Evolutionary conservation across 108 stramenopile genomes (phyloP), one percentile per base, ranked within the genome.

Genomic region (Skeletonema potamos): DNA sequence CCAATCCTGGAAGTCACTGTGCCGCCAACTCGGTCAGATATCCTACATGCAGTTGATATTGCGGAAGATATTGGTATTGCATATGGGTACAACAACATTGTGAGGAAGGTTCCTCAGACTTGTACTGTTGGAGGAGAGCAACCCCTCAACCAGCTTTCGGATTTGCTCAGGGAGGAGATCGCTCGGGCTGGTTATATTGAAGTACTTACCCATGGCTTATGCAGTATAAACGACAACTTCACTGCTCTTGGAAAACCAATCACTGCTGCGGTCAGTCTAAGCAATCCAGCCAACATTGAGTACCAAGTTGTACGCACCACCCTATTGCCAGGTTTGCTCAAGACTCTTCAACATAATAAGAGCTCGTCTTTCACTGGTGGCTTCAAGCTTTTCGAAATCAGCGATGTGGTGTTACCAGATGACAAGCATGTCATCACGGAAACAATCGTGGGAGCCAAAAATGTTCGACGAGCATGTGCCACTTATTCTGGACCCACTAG

Each of bases 61-160:
- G 91, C 96, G 51, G 99, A 99, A 84, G 99, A 99, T 77, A 89
- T 99, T 55, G 99, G 96, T 51, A 98, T 99, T 74, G 98, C 99
- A 29, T 98, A 91, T 73, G 99, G 99, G 8, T 99, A 97, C 92
- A 99, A 99, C 90, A 98, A 98, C 58, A 92, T 99, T 73, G 84
- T 81, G 77, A 94, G 92, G 74, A 88, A 74, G 28, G 83, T 99
- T 3, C 97, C 97, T 11, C 51, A 63, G 15, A 97, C 96, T 12
- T 68, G 79, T 60, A 93, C 95, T 22, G 90, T 93, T 22, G 97
- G 96, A 13, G 82, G 75, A 27, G 92, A 93, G 59, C 89, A 91
- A 66, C 96, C 96, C 15, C 73, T 98, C 1, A 96, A 96, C 77
- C 85, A 86, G 54, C 82, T 99, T 32, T 86, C 90, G 8, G 99